Percentiles rank a stretch among this genome's conserved stretches.
Conservation (phyloP, 192 early-diverging fungal species). For the Bifiguratus adelaidae region DNA sequence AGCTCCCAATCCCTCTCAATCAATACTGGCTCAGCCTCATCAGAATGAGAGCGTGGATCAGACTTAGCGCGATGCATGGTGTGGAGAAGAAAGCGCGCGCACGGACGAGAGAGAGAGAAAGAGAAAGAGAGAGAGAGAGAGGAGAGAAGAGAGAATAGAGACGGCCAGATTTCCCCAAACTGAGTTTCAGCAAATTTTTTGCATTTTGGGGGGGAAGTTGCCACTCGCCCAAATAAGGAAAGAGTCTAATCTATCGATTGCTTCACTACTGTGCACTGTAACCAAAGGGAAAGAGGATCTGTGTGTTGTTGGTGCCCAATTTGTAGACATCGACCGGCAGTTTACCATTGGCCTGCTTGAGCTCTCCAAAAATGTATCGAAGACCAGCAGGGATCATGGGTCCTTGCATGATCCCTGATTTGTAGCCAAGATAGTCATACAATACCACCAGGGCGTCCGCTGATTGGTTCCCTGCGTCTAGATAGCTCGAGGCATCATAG, state of each 20-base stretch:
- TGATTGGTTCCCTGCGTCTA: too few relatives aligned
- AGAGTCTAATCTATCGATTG: not conserved
- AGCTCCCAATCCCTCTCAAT: constrained; percentile 38
- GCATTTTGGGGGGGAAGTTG: not conserved
- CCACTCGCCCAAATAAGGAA: not conserved
- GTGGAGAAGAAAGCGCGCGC: not conserved
- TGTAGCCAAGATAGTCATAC: too few relatives aligned
- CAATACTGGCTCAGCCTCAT: constrained; percentile 3
- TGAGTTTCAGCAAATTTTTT: too few relatives aligned
- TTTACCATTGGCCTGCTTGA: too few relatives aligned
- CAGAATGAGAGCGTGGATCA: not conserved
- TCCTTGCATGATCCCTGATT: too few relatives aligned
- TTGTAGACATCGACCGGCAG: not conserved
- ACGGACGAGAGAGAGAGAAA: not conserved
- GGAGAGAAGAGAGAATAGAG: not conserved
- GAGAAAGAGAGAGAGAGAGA: not conserved
- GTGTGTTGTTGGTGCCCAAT: not conserved
- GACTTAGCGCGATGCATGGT: not conserved
- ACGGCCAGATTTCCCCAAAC: not conserved
- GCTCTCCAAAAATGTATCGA: too few relatives aligned
- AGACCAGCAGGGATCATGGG: too few relatives aligned
- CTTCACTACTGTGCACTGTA: not conserved
- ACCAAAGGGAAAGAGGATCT: not conserved
- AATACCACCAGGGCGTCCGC: too few relatives aligned
- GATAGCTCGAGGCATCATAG: too few relatives aligned